These are phyloP conservation scores for Acorus gramineus DNA, from an alignment of 106 monocot species.

Conservation along the genomic window DNA sequence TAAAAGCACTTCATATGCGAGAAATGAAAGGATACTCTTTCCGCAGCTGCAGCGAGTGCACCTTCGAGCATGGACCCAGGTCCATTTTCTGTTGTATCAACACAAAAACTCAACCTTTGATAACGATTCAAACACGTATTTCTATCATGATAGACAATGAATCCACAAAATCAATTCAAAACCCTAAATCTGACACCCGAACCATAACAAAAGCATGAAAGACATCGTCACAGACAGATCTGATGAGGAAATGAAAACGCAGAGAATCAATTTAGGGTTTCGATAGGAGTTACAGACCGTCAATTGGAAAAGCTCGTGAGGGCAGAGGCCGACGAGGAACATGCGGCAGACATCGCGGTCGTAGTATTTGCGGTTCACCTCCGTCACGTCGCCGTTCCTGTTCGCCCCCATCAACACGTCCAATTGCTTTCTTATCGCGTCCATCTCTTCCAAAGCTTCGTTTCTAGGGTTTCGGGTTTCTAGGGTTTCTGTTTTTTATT, in stretches of 20 bases:
- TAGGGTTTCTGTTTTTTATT: too few relatives aligned
- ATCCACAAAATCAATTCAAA: too few relatives aligned
- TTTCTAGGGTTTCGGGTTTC: too few relatives aligned
- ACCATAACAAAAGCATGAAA: too few relatives aligned
- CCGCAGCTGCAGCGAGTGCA: constrained; percentile 15
- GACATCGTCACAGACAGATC: too few relatives aligned
- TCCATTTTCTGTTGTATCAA: constrained; percentile 15
- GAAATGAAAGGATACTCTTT: constrained; percentile 13
- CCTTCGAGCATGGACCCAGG: constrained; percentile 12
- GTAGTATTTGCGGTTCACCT: constrained; percentile 85
- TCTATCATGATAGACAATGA: too few relatives aligned
- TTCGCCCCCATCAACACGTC: constrained; percentile 95
- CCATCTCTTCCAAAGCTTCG: constrained; percentile 28
- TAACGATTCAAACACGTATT: too few relatives aligned
- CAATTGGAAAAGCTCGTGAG: constrained; percentile 95
- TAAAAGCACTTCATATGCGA: too few relatives aligned
- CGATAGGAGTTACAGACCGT: constrained; percentile 29
- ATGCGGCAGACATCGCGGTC: constrained; percentile 95
- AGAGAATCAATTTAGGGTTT: neutral
- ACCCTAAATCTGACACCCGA: too few relatives aligned
- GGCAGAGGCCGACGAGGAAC: constrained; percentile 82
- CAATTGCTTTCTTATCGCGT: constrained; percentile 87
- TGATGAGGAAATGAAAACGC: neutral
- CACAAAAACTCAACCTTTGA: neutral
- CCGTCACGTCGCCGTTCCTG: constrained; percentile 80